Evolutionary conservation across 257 asterid genomes (phyloP).

Genomic region (Salvia splendens): DNA sequence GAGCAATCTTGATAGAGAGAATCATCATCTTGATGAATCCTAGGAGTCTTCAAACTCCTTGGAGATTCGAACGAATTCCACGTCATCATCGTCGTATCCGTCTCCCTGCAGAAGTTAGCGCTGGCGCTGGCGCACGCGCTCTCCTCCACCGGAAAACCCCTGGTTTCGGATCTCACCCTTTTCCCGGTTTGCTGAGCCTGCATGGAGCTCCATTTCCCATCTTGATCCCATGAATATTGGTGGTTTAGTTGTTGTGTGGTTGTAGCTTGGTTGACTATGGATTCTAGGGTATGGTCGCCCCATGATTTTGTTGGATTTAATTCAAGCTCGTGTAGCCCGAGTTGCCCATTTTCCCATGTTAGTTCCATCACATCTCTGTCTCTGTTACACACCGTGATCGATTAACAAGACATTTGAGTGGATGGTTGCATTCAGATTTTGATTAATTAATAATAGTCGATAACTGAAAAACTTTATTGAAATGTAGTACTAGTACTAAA

Average conservation of each 20-base stretch:
- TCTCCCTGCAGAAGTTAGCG: slow-evolving; percentile 46
- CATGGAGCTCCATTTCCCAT: neutral
- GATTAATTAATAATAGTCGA: neutral
- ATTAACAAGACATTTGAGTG: too few species aligned
- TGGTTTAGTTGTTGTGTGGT: neutral
- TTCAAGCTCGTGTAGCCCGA: slow-evolving; percentile 40
- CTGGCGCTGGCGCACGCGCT: slow-evolving; percentile 55
- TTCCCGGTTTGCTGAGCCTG: neutral
- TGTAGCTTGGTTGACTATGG: slow-evolving; percentile 60
- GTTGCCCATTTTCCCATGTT: slow-evolving; percentile 64
- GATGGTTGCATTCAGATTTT: neutral
- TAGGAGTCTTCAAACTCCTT: slow-evolving; percentile 45
- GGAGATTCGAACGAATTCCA: slow-evolving; percentile 63
- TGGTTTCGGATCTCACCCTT: neutral
- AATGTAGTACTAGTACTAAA: neutral
- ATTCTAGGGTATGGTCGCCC: slow-evolving; percentile 50
- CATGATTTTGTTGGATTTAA: slow-evolving; percentile 29
- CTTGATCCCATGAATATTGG: neutral
- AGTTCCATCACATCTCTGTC: slow-evolving; percentile 55
- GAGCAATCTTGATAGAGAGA: slow-evolving; percentile 52
- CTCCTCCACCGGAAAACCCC: slow-evolving; percentile 8
- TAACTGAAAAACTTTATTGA: neutral
- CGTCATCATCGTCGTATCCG: slow-evolving; percentile 46
- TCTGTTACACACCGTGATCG: slow-evolving; percentile 31
- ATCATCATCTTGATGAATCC: slow-evolving; percentile 41